phyloP scores from a whole-genome alignment of 441 rosid genomes.

The Adansonia rubrostipa region DNA sequence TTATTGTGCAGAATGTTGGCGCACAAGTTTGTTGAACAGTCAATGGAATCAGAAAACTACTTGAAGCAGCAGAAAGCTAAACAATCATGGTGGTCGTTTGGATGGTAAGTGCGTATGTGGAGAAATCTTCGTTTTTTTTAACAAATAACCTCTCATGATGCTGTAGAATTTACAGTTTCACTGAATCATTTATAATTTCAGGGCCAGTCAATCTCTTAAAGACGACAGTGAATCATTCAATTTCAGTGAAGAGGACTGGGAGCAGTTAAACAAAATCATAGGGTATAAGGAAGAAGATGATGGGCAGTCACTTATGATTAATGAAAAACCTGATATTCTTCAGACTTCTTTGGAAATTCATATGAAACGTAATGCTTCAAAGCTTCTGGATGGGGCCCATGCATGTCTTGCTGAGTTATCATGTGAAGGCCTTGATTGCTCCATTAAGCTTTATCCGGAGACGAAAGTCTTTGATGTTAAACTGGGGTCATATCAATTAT shows the following conservation, averaged over 20 bases:
- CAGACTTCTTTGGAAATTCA: conserved; percentile 81
- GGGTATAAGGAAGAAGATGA: conserved; percentile 88
- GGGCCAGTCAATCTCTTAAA: conserved; percentile 64
- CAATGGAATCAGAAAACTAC: conserved; percentile 61
- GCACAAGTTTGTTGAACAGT: conserved; percentile 88
- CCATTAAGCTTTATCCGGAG: conserved; percentile 83
- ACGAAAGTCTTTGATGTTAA: conserved; percentile 85
- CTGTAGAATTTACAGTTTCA: conserved; percentile 3
- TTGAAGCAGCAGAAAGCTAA: conserved; percentile 69
- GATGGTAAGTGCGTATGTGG: conserved; percentile 54
- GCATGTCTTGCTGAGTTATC: conserved; percentile 91
- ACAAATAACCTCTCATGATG: conserved; percentile 25
- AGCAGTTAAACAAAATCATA: conserved; percentile 79
- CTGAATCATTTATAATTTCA: conserved; percentile 37
- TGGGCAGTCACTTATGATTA: conserved; percentile 49
- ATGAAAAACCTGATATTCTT: conserved; percentile 72
- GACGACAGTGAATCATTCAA: conserved; percentile 78
- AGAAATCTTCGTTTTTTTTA: conserved; percentile 24
- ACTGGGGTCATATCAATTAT: conserved; percentile 81
- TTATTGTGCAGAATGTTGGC: conserved; percentile 87
- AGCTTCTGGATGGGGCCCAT: conserved; percentile 71
- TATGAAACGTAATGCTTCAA: conserved; percentile 96
- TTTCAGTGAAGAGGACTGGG: conserved; percentile 94
- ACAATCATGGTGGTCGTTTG: conserved; percentile 97
- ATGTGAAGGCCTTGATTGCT: conserved; percentile 82